These are phyloP conservation scores for Boletus sensibilis DNA, from an alignment of 768 basidiomycete species.

Conservation along the genomic window DNA sequence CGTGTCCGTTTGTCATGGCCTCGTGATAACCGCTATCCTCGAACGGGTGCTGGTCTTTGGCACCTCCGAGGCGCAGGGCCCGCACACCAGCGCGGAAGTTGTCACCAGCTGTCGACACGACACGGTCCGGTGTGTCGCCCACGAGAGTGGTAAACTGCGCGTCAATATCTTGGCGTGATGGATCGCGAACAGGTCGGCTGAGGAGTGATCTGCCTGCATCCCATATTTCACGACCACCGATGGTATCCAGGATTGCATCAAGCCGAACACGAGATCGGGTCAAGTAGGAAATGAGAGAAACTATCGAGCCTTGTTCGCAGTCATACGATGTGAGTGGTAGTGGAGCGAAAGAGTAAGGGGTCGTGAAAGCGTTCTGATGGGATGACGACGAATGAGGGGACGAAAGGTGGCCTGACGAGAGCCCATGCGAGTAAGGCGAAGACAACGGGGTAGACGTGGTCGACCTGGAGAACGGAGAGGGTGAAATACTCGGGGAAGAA, in stretches of 20 bases:
- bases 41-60: constrained; percentile 29
- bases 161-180: constrained; percentile 29
- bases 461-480: constrained; percentile 35
- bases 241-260: constrained; percentile 80
- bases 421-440: constrained; percentile 26
- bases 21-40: constrained; percentile 29
- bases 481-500: constrained; percentile 33
- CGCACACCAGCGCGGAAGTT: constrained; percentile 73
- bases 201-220: constrained; percentile 68
- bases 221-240: constrained; percentile 80
- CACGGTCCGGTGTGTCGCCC: constrained; percentile 63
- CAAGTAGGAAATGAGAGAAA: constrained; percentile 29
- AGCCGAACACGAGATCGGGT: constrained; percentile 41
- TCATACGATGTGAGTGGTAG: constrained; percentile 32
- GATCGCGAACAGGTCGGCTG: constrained; percentile 31
- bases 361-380: constrained; percentile 23
- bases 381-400: constrained; percentile 26
- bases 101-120: constrained; percentile 68
- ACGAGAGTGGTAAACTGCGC: constrained; percentile 78
- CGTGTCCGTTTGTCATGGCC: constrained; percentile 15
- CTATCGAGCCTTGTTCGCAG: constrained; percentile 24
- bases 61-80: constrained; percentile 42
- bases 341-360: constrained; percentile 31
- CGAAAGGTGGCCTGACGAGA: constrained; percentile 28
- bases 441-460: constrained; percentile 32